Evolutionary conservation across 2,329 filamentous ascomycete species (phyloP).

Genomic region (Beauveria scarabaeidicola): DNA sequence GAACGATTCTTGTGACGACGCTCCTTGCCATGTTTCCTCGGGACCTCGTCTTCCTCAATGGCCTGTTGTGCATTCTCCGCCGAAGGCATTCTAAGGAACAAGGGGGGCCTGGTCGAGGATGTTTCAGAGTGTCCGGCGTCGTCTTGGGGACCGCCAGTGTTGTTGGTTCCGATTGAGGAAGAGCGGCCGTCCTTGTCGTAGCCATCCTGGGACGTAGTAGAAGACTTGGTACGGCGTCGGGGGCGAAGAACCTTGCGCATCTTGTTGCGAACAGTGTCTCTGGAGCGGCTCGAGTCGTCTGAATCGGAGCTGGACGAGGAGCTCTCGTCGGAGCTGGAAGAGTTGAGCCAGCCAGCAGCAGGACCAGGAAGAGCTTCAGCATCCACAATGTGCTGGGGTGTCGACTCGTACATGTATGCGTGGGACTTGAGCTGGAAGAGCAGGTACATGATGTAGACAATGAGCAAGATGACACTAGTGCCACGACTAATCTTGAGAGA

Average conservation of each 20-base stretch:
- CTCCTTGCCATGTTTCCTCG: slow-evolving; percentile 24
- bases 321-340: slow-evolving; percentile 49
- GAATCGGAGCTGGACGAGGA: slow-evolving; percentile 61
- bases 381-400: slow-evolving; percentile 85
- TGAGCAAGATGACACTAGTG: slow-evolving; percentile 73
- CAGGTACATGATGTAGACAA: slow-evolving; percentile 78
- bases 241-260: slow-evolving; percentile 68
- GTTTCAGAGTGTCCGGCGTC: slow-evolving; percentile 29
- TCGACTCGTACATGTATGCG: slow-evolving; percentile 85
- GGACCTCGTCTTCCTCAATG: slow-evolving; percentile 34
- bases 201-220: slow-evolving; percentile 58
- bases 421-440: slow-evolving; percentile 90
- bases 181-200: slow-evolving; percentile 27
- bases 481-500: slow-evolving; percentile 82
- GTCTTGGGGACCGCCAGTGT: slow-evolving; percentile 25
- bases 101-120: slow-evolving; percentile 27
- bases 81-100: slow-evolving; percentile 29
- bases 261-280: slow-evolving; percentile 60
- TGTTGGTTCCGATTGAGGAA: slow-evolving; percentile 33
- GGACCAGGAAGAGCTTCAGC: slow-evolving; percentile 83
- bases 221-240: slow-evolving; percentile 68
- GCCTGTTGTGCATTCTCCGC: slow-evolving; percentile 32
- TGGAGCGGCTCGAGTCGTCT: slow-evolving; percentile 48
- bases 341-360: slow-evolving; percentile 71
- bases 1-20: slow-evolving; percentile 29